These are phyloP conservation scores for Lactarius pseudohatsudake DNA, from an alignment of 768 basidiomycete species.

Conservation along the genomic window DNA sequence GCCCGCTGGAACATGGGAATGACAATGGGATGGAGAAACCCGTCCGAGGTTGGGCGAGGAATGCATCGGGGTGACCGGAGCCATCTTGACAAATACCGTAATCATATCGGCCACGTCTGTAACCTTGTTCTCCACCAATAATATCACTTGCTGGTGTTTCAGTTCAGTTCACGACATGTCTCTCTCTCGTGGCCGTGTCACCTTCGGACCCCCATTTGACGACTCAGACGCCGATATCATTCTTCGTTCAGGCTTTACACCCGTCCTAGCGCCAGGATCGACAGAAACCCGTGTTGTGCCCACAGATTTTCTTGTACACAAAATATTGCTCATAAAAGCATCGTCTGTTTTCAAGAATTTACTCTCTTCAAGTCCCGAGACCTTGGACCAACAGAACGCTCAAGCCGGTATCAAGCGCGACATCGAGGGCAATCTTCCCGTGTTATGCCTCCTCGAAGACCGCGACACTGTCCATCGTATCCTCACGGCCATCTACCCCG, in stretches of 20 bases:
- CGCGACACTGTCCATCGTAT: conserved; percentile 16
- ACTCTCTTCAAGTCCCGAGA: not conserved
- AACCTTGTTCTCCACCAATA: not conserved
- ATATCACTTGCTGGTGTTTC: not conserved
- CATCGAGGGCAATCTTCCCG: not conserved
- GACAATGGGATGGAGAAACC: not conserved
- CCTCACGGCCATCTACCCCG: conserved; percentile 19
- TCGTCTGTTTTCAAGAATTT: conserved; percentile 16
- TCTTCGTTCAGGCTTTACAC: conserved; percentile 7
- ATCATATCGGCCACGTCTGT: not conserved
- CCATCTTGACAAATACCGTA: not conserved
- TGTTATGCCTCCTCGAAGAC: conserved; percentile 11
- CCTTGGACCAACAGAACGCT: not conserved
- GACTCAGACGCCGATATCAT: conserved; percentile 38
- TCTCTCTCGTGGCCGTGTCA: conserved; percentile 14
- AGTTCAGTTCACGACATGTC: conserved; percentile 2
- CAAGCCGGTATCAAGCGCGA: conserved; percentile 1
- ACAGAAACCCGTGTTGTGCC: not conserved
- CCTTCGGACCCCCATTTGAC: conserved; percentile 47
- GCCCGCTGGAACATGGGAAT: conserved; percentile 6
- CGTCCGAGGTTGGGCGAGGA: conserved; percentile 13
- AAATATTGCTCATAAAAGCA: conserved; percentile 15
- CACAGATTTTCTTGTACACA: conserved; percentile 17
- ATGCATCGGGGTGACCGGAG: not conserved
- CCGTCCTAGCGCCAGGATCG: not conserved